A percentile compares a stretch with the other conserved stretches of the same genome.
Evolutionary conservation across 2,329 filamentous ascomycete genomes (phyloP).

Genomic region (Bipolaris gigantea): DNA sequence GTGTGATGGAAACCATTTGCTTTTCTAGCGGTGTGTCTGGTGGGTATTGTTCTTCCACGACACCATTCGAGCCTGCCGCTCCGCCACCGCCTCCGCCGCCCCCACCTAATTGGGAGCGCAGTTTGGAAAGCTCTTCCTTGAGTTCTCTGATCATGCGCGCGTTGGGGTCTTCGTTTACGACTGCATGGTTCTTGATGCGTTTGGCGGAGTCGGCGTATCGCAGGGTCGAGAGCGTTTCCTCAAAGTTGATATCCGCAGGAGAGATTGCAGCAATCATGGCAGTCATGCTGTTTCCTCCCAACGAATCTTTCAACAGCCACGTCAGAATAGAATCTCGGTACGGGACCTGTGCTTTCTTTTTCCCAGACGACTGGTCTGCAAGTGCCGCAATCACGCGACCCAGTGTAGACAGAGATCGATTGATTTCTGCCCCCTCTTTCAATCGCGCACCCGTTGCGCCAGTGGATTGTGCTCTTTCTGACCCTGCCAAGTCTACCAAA

Average conservation of each 20-base stretch:
- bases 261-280: constrained; percentile 99
- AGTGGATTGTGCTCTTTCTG: constrained; percentile 94
- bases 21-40: constrained; percentile 90
- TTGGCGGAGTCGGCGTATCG: constrained; percentile 97
- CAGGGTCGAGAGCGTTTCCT: constrained; percentile 93
- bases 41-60: constrained; percentile 76
- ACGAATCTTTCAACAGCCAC: constrained; percentile 93
- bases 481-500: constrained; percentile 95
- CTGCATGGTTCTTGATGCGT: constrained; percentile 99
- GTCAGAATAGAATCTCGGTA: constrained; percentile 97
- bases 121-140: constrained; percentile 86
- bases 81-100: constrained; percentile 46
- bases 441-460: constrained; percentile 92
- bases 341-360: constrained; percentile 81
- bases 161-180: constrained; percentile 98
- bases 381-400: constrained; percentile 96
- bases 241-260: constrained; percentile 97
- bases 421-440: constrained; percentile 98
- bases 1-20: constrained; percentile 93
- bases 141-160: constrained; percentile 98
- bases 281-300: constrained; percentile 98
- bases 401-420: constrained; percentile 91
- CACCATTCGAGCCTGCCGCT: constrained; percentile 42
- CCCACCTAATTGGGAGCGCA: constrained; percentile 76
- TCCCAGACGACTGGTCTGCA: constrained; percentile 83